These are phyloP conservation scores for Zymoseptoria tritici DNA, from an alignment of 2,329 filamentous ascomycete species.

Conservation along the genomic window DNA sequence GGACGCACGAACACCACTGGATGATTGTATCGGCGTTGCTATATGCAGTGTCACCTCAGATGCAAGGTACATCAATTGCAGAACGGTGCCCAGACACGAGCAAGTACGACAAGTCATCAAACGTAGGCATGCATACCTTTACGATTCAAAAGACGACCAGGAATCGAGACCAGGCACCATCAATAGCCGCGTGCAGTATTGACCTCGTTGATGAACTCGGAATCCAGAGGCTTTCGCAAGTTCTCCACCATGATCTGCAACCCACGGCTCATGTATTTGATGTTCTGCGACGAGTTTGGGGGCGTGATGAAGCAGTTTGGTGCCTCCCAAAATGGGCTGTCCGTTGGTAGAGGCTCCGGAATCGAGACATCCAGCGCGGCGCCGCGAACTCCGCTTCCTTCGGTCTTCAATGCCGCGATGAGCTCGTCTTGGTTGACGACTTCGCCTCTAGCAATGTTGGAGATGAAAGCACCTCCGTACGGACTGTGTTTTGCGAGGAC, in stretches of 20 bases:
- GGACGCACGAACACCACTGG: too few species aligned
- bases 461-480: constrained; percentile 41
- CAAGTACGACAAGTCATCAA: background rate
- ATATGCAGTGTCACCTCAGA: too few species aligned
- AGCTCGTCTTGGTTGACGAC: constrained; percentile 56
- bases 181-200: background rate
- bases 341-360: constrained; percentile 62
- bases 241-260: background rate
- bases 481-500: constrained; percentile 10
- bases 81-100: too few species aligned
- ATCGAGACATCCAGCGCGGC: constrained; percentile 70
- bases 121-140: background rate
- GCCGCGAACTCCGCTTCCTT: constrained; percentile 44
- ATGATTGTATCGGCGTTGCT: too few species aligned
- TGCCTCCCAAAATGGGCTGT: constrained; percentile 58
- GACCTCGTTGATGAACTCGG: background rate
- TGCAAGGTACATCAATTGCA: too few species aligned
- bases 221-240: background rate
- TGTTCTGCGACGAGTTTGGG: constrained; percentile 32
- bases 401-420: constrained; percentile 51
- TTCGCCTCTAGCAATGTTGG: constrained; percentile 60
- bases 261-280: background rate
- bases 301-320: constrained; percentile 45
- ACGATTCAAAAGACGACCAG: background rate
- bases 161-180: background rate